These are phyloP conservation scores for Sphagnum fallax DNA, from an alignment of 228 moss, liverwort and hornwort genomes.

Conservation along the genomic window DNA sequence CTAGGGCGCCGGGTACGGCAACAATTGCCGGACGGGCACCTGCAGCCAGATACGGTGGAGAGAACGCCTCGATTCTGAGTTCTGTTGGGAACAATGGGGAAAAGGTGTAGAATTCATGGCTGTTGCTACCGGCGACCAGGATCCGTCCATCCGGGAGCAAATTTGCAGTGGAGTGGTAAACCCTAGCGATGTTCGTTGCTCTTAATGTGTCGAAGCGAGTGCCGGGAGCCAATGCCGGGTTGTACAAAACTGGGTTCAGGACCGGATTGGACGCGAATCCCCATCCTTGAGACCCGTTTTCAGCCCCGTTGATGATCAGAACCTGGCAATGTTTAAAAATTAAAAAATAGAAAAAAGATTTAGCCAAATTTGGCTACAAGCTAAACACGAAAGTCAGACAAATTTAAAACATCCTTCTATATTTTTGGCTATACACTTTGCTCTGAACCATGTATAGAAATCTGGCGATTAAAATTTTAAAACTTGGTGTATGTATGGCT, in stretches of 20 bases:
- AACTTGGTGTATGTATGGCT: too few species aligned
- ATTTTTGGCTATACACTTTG: too few species aligned
- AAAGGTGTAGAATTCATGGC: conserved; percentile 43
- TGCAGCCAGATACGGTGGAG: conserved; percentile 30
- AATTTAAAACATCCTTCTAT: too few species aligned
- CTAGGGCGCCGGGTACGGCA: not conserved
- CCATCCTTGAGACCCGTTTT: conserved; percentile 44
- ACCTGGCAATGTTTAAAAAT: conserved; percentile 13
- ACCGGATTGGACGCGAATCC: conserved; percentile 33
- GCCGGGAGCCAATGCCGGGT: conserved; percentile 7
- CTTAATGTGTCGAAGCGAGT: conserved; percentile 26
- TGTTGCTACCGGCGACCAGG: conserved; percentile 34
- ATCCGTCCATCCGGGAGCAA: conserved; percentile 33
- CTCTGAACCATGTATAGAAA: too few species aligned
- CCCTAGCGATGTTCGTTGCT: conserved; percentile 9
- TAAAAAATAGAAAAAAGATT: too few species aligned
- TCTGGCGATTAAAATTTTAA: too few species aligned
- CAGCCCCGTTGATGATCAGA: conserved; percentile 47
- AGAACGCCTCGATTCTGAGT: conserved; percentile 43
- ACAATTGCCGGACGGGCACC: conserved; percentile 16
- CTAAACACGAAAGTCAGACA: too few species aligned
- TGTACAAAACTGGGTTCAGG: conserved; percentile 26
- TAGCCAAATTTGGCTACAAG: too few species aligned
- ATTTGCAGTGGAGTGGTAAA: conserved; percentile 50
- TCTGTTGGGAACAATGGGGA: conserved; percentile 27